Conservation (phyloP, 192 early-diverging fungal species). For the Dissophora globulifera region DNA sequence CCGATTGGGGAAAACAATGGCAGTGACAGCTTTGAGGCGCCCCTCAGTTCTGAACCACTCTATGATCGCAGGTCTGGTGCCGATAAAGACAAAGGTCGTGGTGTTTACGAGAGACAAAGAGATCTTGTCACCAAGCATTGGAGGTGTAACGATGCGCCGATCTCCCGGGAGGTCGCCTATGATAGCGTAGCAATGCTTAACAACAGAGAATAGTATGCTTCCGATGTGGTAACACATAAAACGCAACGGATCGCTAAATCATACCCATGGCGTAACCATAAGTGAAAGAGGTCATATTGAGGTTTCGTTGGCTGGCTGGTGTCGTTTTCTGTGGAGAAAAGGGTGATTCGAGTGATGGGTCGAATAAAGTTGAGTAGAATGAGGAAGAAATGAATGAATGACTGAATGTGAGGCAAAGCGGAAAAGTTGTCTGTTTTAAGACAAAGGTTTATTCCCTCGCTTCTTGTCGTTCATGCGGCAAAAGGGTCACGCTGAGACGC, state of each 20-base stretch:
- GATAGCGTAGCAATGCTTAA: not conserved
- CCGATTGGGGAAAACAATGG: constrained; percentile 42
- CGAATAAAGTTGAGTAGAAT: no score
- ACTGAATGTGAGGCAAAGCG: not conserved
- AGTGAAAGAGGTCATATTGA: constrained; percentile 18
- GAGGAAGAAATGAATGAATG: not conserved
- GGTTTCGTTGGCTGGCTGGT: not conserved
- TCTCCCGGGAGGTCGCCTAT: constrained; percentile 49
- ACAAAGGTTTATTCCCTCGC: no score
- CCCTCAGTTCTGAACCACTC: constrained; percentile 59
- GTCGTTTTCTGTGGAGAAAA: not conserved
- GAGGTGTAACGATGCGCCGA: constrained; percentile 55
- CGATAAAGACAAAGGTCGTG: constrained; percentile 59
- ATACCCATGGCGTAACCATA: constrained; percentile 49
- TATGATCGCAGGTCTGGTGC: constrained; percentile 56
- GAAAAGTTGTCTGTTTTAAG: no score
- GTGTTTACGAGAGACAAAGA: constrained; percentile 55
- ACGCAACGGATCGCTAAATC: no score
- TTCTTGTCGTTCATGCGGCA: no score
- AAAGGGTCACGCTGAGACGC: no score
- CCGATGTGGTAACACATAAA: no score
- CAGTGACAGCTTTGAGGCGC: constrained; percentile 24
- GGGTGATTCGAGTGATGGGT: no score
- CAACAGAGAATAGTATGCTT: no score
- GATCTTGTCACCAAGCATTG: constrained; percentile 56